These are phyloP conservation scores for Antrodiella citrinella DNA, from an alignment of 768 basidiomycete genomes.

Conservation along the genomic window DNA sequence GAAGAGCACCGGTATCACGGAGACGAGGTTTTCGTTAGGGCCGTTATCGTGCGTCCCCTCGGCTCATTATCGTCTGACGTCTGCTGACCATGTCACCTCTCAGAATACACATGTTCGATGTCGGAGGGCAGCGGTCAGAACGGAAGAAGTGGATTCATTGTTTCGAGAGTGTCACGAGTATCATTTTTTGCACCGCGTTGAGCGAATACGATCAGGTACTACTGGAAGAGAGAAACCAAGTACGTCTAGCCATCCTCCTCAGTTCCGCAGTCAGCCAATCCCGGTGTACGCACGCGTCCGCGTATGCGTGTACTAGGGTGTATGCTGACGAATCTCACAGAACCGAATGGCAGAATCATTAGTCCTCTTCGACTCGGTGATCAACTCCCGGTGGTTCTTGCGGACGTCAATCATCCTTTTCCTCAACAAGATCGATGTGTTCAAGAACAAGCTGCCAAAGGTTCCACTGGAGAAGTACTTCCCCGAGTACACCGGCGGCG, in stretches of 20 bases:
- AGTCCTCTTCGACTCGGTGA: constrained; percentile 67
- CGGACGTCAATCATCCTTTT: constrained; percentile 60
- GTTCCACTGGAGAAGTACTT: constrained; percentile 73
- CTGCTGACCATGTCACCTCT: not conserved
- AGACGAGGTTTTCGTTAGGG: constrained; percentile 76
- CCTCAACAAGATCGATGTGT: constrained; percentile 69
- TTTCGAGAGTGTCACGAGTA: constrained; percentile 73
- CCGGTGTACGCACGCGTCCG: not conserved
- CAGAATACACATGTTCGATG: constrained; percentile 68
- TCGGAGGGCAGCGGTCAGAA: constrained; percentile 58
- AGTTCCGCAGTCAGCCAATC: not conserved
- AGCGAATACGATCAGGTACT: constrained; percentile 71
- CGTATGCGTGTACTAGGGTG: constrained; percentile 2
- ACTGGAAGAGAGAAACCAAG: constrained; percentile 60
- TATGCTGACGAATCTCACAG: constrained; percentile 26
- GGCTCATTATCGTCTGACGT: not conserved
- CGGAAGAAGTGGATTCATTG: constrained; percentile 58
- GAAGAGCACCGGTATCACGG: constrained; percentile 86
- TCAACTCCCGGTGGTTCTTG: constrained; percentile 76
- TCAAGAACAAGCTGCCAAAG: constrained; percentile 67
- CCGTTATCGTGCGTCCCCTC: constrained; percentile 27
- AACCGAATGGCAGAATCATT: constrained; percentile 74
- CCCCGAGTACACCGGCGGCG: constrained; percentile 82
- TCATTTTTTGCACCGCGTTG: constrained; percentile 71
- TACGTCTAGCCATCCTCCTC: constrained; percentile 20